Evolutionary conservation across 1,284 basidiomycete genomes (phyloP).

Genomic region (Melampsora occidentalis): DNA sequence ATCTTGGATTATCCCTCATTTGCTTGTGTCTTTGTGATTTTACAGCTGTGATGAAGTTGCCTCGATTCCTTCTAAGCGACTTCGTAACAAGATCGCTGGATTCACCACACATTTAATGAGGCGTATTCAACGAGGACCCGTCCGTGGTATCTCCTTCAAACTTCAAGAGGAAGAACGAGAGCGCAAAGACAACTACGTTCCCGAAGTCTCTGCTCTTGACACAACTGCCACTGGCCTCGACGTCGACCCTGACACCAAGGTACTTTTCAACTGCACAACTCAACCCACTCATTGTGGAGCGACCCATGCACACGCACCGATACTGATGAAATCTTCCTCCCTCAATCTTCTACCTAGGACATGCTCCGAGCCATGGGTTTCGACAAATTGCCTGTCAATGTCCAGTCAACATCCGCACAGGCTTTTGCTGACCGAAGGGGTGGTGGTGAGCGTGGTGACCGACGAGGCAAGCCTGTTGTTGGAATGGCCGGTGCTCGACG

Average conservation of each 20-base stretch:
- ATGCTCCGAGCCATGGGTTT: slow-evolving; percentile 86
- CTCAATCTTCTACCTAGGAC: slow-evolving; percentile 53
- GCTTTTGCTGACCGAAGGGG: slow-evolving; percentile 36
- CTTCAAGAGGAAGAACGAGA: slow-evolving; percentile 99
- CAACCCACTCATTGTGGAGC: no score
- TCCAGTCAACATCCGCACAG: slow-evolving; percentile 61
- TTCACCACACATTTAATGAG: slow-evolving; percentile 99
- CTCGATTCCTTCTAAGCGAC: slow-evolving; percentile 94
- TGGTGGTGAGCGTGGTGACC: slow-evolving; percentile 24
- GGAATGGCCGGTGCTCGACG: slow-evolving; percentile 43
- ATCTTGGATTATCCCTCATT: slow-evolving; percentile 44
- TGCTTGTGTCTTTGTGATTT: slow-evolving; percentile 76
- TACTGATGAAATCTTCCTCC: not conserved
- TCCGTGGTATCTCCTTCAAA: slow-evolving; percentile 99
- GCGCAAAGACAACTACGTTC: slow-evolving; percentile 95
- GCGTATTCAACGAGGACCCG: slow-evolving; percentile 98
- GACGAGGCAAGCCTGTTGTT: slow-evolving; percentile 41
- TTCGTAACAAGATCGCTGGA: slow-evolving; percentile 99
- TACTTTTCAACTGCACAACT: not conserved
- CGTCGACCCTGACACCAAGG: slow-evolving; percentile 84
- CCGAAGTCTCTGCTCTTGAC: slow-evolving; percentile 91
- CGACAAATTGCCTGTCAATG: slow-evolving; percentile 73
- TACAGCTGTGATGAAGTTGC: slow-evolving; percentile 96
- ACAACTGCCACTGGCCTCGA: slow-evolving; percentile 67
- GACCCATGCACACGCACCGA: no score